Evolutionary conservation across 371 early-diverging fungal genomes (phyloP).

Genomic region (Fennellomyces sp.): DNA sequence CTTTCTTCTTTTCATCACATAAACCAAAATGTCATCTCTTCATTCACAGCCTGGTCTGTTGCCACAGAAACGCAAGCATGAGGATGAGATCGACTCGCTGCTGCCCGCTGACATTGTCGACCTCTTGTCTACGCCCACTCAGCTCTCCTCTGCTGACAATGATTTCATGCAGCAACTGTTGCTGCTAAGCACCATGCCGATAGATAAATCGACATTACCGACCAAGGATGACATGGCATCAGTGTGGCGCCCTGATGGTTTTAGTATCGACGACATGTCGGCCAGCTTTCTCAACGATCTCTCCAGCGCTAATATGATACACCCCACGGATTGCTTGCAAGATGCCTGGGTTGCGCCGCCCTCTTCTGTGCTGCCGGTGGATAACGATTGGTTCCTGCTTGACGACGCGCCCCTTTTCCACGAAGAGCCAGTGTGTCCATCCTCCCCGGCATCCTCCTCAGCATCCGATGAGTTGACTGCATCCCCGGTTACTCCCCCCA

Average conservation of each 20-base stretch:
- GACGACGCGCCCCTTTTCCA: not conserved
- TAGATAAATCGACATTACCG: not conserved
- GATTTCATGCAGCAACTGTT: slow-evolving; percentile 1
- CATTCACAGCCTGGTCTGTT: not conserved
- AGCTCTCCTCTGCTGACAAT: not conserved
- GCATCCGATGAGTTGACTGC: not conserved
- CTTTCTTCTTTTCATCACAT: not conserved
- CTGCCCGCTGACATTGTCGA: not conserved
- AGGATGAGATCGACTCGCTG: not conserved
- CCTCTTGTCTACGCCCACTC: not conserved
- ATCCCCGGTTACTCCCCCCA: not conserved
- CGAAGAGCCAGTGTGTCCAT: not conserved
- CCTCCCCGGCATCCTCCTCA: not conserved
- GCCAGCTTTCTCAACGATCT: not conserved
- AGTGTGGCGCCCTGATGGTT: too few species aligned
- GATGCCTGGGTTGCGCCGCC: not conserved
- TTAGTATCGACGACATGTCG: not conserved
- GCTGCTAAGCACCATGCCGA: not conserved
- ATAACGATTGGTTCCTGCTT: slow-evolving; percentile 10
- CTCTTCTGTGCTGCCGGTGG: slow-evolving; percentile 1
- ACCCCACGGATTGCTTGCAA: not conserved
- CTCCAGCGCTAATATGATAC: not conserved
- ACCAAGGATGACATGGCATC: not conserved
- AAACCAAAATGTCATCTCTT: not conserved
- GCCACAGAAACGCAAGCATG: not conserved